These are phyloP conservation scores for Artemisia annua DNA, from an alignment of 129 eudicot genomes.

Conservation along the genomic window DNA sequence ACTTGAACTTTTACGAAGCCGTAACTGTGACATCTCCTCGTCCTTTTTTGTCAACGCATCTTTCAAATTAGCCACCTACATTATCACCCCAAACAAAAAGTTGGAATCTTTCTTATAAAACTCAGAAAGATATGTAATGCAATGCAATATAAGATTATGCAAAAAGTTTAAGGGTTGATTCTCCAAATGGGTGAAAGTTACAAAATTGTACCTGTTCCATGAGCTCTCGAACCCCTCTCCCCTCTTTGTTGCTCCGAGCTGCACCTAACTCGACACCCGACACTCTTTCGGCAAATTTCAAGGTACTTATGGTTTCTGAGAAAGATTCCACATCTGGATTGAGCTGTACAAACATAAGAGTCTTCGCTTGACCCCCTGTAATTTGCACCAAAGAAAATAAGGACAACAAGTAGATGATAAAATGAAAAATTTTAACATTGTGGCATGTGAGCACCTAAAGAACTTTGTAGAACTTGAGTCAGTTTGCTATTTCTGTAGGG, in stretches of 20 bases:
- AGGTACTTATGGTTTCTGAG: conserved; percentile 68
- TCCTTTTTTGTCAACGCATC: conserved; percentile 49
- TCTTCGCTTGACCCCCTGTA: conserved; percentile 83
- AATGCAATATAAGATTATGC: not conserved
- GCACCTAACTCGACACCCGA: conserved; percentile 96
- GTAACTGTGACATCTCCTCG: conserved; percentile 54
- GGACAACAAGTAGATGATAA: not conserved
- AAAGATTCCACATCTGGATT: conserved; percentile 84
- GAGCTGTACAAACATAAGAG: conserved; percentile 84
- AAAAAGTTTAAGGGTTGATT: no score
- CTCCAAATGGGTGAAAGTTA: no score
- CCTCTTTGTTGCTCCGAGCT: conserved; percentile 75
- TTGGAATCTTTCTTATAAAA: not conserved
- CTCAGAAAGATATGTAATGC: not conserved
- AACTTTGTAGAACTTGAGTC: conserved; percentile 89
- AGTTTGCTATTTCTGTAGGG: conserved; percentile 87
- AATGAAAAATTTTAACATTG: not conserved
- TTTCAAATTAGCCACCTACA: conserved; percentile 60
- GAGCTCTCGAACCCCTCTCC: conserved; percentile 72
- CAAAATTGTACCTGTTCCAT: conserved; percentile 70
- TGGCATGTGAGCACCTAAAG: conserved; percentile 51
- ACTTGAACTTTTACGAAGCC: conserved; percentile 30
- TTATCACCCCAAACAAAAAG: conserved; percentile 23
- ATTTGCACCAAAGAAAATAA: conserved; percentile 12
- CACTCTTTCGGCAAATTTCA: conserved; percentile 81